Evolutionary conservation across 108 stramenopile species (phyloP), one percentile per base, ranked within the genome.

Genomic region (Fistulifera solaris): DNA sequence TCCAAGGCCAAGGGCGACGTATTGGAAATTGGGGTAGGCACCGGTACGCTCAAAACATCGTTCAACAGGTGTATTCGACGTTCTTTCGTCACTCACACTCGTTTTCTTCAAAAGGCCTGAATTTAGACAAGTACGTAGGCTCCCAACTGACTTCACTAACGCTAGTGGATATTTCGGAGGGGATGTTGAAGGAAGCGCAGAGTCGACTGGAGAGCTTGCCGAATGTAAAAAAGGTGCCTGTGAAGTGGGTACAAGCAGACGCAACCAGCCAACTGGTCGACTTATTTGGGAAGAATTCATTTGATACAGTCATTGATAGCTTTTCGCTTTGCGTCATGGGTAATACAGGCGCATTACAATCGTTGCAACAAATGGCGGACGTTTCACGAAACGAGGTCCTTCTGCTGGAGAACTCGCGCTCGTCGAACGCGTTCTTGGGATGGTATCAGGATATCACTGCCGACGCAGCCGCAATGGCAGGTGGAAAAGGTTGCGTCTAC

Each of bases 401-500:
- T 1, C 64, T 94, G 11, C 48, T 94, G 46, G 93, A 94, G 67
- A 93, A 93, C 56, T 70, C 75, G 26, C 61, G 85, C 38, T 78
- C 91, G 27, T 71, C 71, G 3, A 84, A 83, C 57, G 65, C 80
- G 1, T 39, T 81, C 5, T 58, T 93, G 25, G 91, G 81, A 1
- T 63, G 42, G 52, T 93, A 93, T 60, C 86, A 88, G 57, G 91
- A 93, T 59, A 12, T 67, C 2, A 93, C 91, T 6, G 86, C 91
- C 4, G 54, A 65, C 17, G 45, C 75, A 8, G 86, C 86, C 1
- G 83, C 86, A 16, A 58, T 65, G n/a, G 40, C 71, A 11, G 91
- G 91, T 38, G 91, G 91, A 8, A 88, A 87, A 58, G 90, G 91
- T 15, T 93, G 91, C 55, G 52, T 88, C 35, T 88, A 87, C 76